Base-by-base conservation (phyloP, 2,329 filamentous ascomycete species). In the Colletotrichum acutatum region DNA sequence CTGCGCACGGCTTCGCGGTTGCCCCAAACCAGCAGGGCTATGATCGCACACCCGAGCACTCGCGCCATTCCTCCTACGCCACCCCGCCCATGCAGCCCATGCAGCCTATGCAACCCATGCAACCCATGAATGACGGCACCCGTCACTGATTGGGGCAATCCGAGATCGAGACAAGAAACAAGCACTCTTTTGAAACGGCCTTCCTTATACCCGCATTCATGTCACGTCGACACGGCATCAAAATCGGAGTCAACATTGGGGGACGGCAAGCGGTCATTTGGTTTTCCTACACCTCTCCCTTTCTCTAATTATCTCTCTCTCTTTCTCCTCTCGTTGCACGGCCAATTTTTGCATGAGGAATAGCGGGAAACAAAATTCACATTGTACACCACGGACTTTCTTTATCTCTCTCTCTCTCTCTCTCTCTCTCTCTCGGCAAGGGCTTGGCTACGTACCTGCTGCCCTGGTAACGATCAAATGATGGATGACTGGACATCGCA, bases 261-360 rank as follows among this genome's bases (percentile, higher is more conserved):
- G 70, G 60, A 72, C 61, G 70, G 70, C 70, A 72, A 72, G 70
- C 70, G 70, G 66, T 72, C 70, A 72, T 70, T 70, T 72, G 70
- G 52, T 58, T 70, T 68, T 70, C 49, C 57, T 49, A 65, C 19
- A 49, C 62, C 54, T 65, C 56, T 72, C 53, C 37, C 49, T 64
- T 37, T 64, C 42, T 24, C 49, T 62, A 53, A 63, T 46, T 28
- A 14, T 37, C 16, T 28, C 49, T 64, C 61, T 64, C 28, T 54
- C n/a, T 54, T 54, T 16, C 46, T 30, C 57, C n/a, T 72, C 68
- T 74, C 71, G 56, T 62, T 74, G 67, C 49, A 71, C 52, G 60
- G 52, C 34, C 57, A 68, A 32, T 22, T 19, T 49, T 37, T 67
- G 62, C 61, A 66, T 71, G 49, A 66, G 68, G 58, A 26, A 74